Conservation (phyloP, 768 basidiomycete genomes). For the Pilatotrama ljubarskyi region DNA sequence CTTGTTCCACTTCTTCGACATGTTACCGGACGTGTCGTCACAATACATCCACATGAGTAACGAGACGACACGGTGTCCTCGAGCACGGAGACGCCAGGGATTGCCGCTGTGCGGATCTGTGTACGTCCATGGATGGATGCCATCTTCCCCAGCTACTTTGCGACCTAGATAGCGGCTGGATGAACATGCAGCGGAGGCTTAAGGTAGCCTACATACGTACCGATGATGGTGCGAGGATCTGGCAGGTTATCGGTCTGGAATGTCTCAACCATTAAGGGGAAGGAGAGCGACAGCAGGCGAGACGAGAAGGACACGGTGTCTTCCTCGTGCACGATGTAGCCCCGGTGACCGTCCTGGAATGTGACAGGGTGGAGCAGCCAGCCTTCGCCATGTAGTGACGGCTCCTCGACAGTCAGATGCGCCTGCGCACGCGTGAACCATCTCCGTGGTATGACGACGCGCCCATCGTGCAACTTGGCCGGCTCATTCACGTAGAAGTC, state of each 20-base stretch:
- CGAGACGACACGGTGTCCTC: slow-evolving; percentile 27
- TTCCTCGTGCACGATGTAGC: not conserved
- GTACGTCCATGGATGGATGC: not conserved
- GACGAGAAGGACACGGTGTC: not conserved
- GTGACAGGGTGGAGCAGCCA: not conserved
- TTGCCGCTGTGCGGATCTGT: slow-evolving; percentile 7
- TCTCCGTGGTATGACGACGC: not conserved
- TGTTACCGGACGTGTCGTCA: slow-evolving; percentile 46
- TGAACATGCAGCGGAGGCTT: not conserved
- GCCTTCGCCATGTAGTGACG: not conserved
- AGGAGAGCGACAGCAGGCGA: not conserved
- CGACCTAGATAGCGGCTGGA: no score
- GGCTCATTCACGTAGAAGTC: slow-evolving; percentile 9
- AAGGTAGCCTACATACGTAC: not conserved
- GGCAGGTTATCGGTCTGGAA: not conserved
- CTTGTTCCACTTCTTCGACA: slow-evolving; percentile 48
- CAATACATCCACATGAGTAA: slow-evolving; percentile 43
- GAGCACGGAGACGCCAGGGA: slow-evolving; percentile 3
- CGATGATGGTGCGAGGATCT: not conserved
- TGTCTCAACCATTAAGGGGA: not conserved
- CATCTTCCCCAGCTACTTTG: not conserved
- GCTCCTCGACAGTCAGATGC: not conserved
- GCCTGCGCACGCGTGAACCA: not conserved
- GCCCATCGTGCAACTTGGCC: not conserved
- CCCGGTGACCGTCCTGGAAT: not conserved